These are phyloP conservation scores for Peronospora farinosa DNA, from an alignment of 352 stramenopile genomes.

Conservation along the genomic window DNA sequence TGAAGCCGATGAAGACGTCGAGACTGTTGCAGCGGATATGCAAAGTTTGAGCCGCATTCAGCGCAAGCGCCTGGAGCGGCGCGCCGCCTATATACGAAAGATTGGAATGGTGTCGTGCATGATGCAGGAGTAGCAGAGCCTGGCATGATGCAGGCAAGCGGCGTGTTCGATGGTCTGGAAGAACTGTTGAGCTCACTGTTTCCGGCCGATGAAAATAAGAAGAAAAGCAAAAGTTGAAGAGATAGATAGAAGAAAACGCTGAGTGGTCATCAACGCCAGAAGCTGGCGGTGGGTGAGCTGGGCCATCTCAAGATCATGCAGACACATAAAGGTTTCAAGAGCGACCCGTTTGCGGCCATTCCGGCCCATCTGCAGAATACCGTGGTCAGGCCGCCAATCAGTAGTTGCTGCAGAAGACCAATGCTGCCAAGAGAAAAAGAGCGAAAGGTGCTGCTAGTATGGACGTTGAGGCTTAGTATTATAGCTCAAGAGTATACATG, in stretches of 20 bases:
- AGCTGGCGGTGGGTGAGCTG: conserved; percentile 74
- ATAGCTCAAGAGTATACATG: conserved; percentile 15
- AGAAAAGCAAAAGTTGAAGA: conserved; percentile 8
- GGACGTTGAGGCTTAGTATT: background rate
- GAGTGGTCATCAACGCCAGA: conserved; percentile 79
- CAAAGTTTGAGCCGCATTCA: conserved; percentile 66
- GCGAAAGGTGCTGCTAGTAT: conserved; percentile 1
- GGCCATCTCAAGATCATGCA: conserved; percentile 81
- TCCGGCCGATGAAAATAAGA: conserved; percentile 39
- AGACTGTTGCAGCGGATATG: conserved; percentile 21
- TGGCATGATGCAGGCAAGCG: conserved; percentile 41
- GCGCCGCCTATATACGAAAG: conserved; percentile 77
- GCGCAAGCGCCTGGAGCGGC: conserved; percentile 79
- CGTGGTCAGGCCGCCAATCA: conserved; percentile 75
- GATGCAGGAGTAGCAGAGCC: conserved; percentile 41
- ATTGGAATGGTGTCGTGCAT: conserved; percentile 78
- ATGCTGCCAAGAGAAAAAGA: conserved; percentile 23
- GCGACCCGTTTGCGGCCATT: conserved; percentile 80
- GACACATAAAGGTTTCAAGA: conserved; percentile 73
- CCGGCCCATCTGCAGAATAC: conserved; percentile 84
- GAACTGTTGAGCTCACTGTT: conserved; percentile 71
- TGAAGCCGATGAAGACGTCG: conserved; percentile 32
- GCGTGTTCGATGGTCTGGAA: conserved; percentile 64
- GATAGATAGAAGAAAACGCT: conserved; percentile 45
- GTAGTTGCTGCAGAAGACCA: conserved; percentile 41